Base-by-base conservation (phyloP, 176 grass and related monocot species). In the Typha latifolia region DNA sequence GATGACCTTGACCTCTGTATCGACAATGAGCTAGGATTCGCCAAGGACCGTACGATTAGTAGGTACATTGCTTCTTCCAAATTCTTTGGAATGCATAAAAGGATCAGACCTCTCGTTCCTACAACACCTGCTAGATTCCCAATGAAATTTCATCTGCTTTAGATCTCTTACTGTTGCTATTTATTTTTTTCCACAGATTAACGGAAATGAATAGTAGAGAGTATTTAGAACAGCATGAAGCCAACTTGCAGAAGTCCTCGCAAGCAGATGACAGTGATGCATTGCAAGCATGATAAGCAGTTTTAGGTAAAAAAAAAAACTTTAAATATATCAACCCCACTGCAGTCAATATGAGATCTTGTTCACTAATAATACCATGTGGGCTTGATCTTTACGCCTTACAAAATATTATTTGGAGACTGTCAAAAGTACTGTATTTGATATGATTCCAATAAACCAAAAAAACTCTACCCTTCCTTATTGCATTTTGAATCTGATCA, bases 1-100 rank as follows among this genome's bases (percentile, higher is more conserved):
- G 85, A 97, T 23, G 89, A 97, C n/a, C 66, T 75, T n/a, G 94
- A 97, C 51, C 70, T 97, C 4, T 92, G 94, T 49, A 85, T 92
- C 19, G 94, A 92, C 48, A 97, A 97, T 1, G 89, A 97, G 49
- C 83, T 97, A 8, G 94, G 94, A n/a, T 97, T 97, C 18, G 83
- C 94, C 11, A 97, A 97, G 61, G 85, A 97, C 19, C 94, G 87
- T 29, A 91, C 91, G 0, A 91, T 96, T 77, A 96, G 91, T 51
- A 96, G 91, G 91, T 96, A 85, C 48, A 1, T 1, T 1, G 32
- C 66, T 68, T 29, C 61, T 16, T 9, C 10, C 6, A 10, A 57
- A 59, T 20, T 21, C 53, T 59, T 10, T 59, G 53, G 9, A 19
- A 10, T 59, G 5, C 20, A 11, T n/a, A 59, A 19, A 16, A 2